phyloP scores from a whole-genome alignment of 2,329 filamentous ascomycete species.

The Davidsoniella eucalypti region DNA sequence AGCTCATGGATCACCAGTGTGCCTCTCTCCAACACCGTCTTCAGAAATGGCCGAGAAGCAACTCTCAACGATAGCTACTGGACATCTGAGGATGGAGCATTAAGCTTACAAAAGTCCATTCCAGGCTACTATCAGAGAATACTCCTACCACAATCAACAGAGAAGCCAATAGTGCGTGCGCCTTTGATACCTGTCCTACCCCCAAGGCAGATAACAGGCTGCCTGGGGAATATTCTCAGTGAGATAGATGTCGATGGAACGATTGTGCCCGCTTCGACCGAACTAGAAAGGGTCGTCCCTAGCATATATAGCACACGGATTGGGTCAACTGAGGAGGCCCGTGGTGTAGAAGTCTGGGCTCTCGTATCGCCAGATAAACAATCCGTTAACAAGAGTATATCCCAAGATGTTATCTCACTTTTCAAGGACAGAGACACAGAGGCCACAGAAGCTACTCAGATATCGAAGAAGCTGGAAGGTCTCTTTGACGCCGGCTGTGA shows the following conservation, averaged over 20 bases:
- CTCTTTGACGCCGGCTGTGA: slow-evolving; percentile 19
- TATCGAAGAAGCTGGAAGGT: background rate
- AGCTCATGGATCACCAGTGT: slow-evolving; percentile 28
- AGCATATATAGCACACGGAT: slow-evolving; percentile 32
- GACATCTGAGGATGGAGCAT: slow-evolving; percentile 6
- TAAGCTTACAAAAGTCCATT: slow-evolving; percentile 16
- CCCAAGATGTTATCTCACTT: slow-evolving; percentile 16
- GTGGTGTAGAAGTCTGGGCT: slow-evolving; percentile 55
- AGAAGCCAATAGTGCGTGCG: slow-evolving; percentile 16
- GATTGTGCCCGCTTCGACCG: slow-evolving; percentile 48
- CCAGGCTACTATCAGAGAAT: slow-evolving; percentile 27
- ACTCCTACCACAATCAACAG: slow-evolving; percentile 13
- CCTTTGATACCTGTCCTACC: slow-evolving; percentile 47
- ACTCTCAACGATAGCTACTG: slow-evolving; percentile 32
- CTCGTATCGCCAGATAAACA: slow-evolving; percentile 20
- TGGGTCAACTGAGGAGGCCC: slow-evolving; percentile 21
- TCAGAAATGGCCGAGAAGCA: slow-evolving; percentile 49
- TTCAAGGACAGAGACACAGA: slow-evolving; percentile 10
- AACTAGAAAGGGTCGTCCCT: slow-evolving; percentile 51
- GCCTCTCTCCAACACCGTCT: slow-evolving; percentile 63
- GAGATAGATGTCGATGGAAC: slow-evolving; percentile 34
- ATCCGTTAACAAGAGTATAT: slow-evolving; percentile 33
- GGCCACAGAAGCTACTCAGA: background rate
- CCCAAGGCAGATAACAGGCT: slow-evolving; percentile 43
- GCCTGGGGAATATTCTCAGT: slow-evolving; percentile 66